Percentiles rank a stretch among this genome's conserved stretches.
These are phyloP conservation scores for Petasospora rhodanensis DNA, from an alignment of 1,139 yeast species.

Conservation along the genomic window DNA sequence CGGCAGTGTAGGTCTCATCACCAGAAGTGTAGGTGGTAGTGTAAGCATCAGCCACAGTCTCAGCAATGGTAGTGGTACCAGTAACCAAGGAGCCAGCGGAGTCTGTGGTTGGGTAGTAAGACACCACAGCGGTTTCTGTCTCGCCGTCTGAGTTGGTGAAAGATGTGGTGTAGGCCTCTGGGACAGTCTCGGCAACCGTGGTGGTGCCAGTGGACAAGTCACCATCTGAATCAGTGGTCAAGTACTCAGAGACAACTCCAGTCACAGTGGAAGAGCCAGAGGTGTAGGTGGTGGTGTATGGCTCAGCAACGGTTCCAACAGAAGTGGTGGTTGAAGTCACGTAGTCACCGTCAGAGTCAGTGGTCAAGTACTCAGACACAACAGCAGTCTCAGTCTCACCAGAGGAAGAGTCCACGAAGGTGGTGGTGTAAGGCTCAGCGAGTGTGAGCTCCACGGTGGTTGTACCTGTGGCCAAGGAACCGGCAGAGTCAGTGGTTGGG, in stretches of 20 bases:
- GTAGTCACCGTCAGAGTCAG: no score
- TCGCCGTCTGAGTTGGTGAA: conserved; percentile 1
- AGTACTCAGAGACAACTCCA: conserved; percentile 1
- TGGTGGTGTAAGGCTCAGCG: neutral
- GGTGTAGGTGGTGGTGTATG: neutral
- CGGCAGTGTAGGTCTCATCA: no score
- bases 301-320: neutral
- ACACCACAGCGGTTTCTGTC: conserved; percentile 1
- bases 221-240: no score
- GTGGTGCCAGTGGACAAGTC: neutral
- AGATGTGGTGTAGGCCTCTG: conserved; percentile 10
- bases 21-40: no score
- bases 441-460: no score
- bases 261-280: neutral
- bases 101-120: conserved; percentile 1
- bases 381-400: neutral
- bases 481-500: neutral
- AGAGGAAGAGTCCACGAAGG: neutral
- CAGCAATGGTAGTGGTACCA: conserved; percentile 1
- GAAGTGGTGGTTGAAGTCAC: no score
- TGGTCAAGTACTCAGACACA: no score
- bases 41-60: no score
- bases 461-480: neutral
- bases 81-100: neutral
- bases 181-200: neutral